These are phyloP conservation scores for Russula foetens DNA, from an alignment of 768 basidiomycete genomes.

Conservation along the genomic window DNA sequence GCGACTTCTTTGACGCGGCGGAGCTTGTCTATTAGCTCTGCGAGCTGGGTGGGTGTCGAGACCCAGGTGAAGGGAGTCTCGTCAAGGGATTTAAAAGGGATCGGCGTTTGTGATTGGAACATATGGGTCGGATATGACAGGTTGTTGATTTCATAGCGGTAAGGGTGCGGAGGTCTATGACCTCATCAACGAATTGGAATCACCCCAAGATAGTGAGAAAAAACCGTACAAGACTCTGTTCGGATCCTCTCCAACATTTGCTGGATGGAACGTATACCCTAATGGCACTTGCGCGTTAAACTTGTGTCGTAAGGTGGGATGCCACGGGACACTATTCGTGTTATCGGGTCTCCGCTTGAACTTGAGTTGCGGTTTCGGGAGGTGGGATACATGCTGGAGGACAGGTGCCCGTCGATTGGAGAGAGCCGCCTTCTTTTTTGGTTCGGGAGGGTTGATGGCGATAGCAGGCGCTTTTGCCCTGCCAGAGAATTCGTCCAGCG, in stretches of 20 bases:
- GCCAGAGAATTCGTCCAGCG: constrained; percentile 72
- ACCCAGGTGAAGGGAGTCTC: constrained; percentile 67
- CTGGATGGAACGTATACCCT: constrained; percentile 45
- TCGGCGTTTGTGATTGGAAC: constrained; percentile 45
- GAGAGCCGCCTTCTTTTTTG: constrained; percentile 29
- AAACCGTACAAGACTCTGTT: constrained; percentile 13
- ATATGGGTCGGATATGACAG: constrained; percentile 62
- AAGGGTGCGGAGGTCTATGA: constrained; percentile 53
- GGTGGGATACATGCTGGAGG: constrained; percentile 64
- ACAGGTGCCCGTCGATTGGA: constrained; percentile 47
- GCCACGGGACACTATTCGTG: constrained; percentile 48
- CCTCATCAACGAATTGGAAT: constrained; percentile 14
- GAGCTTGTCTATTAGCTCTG: constrained; percentile 61
- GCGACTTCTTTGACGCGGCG: constrained; percentile 69
- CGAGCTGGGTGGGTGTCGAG: constrained; percentile 45
- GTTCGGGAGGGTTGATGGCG: constrained; percentile 37
- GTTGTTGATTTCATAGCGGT: constrained; percentile 77
- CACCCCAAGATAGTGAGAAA: neutral
- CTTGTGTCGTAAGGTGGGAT: constrained; percentile 64
- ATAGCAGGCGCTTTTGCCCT: constrained; percentile 60
- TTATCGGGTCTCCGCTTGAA: constrained; percentile 62
- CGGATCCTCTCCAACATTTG: constrained; percentile 21
- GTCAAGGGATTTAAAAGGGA: constrained; percentile 50
- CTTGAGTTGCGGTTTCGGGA: constrained; percentile 73
- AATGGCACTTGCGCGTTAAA: constrained; percentile 79